These are phyloP conservation scores for Sugiyamaella japonica DNA, from an alignment of 1,139 yeast genomes.

Conservation along the genomic window DNA sequence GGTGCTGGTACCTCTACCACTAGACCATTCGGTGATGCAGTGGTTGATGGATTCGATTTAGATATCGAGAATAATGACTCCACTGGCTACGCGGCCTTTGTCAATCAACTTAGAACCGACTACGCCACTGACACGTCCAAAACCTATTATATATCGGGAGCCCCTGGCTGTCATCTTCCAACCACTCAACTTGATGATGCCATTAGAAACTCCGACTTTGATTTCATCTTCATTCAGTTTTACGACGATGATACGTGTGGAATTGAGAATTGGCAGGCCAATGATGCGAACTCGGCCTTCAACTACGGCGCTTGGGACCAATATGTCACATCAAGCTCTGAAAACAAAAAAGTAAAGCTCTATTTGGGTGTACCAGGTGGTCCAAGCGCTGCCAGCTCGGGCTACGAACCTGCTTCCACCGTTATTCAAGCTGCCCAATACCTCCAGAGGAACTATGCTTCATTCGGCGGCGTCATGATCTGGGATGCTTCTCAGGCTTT, in stretches of 20 bases:
- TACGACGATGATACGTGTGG: constrained; percentile 79
- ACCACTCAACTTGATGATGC: constrained; percentile 77
- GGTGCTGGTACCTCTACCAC: constrained; percentile 81
- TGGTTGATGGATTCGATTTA: constrained; percentile 70
- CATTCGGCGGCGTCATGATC: constrained; percentile 81
- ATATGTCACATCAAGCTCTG: constrained; percentile 58
- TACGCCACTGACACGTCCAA: constrained; percentile 46
- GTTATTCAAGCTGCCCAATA: constrained; percentile 27
- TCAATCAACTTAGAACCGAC: constrained; percentile 51
- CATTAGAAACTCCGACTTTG: constrained; percentile 60
- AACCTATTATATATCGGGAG: constrained; percentile 77
- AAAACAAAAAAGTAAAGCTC: constrained; percentile 57
- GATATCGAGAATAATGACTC: constrained; percentile 61
- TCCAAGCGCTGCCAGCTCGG: constrained; percentile 63
- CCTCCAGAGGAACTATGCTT: constrained; percentile 31
- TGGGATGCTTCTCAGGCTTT: constrained; percentile 92
- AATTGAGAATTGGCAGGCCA: constrained; percentile 21
- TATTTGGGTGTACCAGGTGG: constrained; percentile 76
- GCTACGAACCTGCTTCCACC: constrained; percentile 47
- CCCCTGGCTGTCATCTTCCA: constrained; percentile 94
- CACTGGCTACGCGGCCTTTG: constrained; percentile 56
- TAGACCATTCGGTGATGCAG: constrained; percentile 75
- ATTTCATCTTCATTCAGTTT: constrained; percentile 88
- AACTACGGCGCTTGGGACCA: constrained; percentile 84
- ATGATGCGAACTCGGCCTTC: constrained; percentile 50